Evolutionary conservation across 129 eudicot genomes (phyloP), one percentile per base, ranked within the genome.

Genomic region (Heracleum sosnowskyi): DNA sequence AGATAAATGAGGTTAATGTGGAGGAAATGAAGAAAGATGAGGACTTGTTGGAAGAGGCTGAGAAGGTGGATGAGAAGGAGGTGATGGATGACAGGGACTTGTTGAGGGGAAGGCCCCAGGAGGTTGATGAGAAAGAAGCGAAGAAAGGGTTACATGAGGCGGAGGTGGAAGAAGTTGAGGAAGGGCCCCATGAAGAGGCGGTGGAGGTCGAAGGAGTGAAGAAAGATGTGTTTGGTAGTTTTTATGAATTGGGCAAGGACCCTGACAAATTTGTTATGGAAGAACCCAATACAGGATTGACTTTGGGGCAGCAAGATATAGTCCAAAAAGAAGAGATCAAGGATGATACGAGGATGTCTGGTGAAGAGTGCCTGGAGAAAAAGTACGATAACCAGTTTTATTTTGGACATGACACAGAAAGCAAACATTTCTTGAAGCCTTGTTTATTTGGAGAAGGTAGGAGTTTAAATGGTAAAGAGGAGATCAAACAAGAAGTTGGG

Each of bases 401-500:
- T 57, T 69, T 79, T 81, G 93, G 84, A 57, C 81, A 85, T 78
- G 84, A 84, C 12, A 45, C 49, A 13, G 31, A 57, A 4, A 82
- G 85, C 26, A 85, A 86, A 46, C 88, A 78, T 79, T 81, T 81
- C 69, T 79, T 94, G 87, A 91, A 88, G 86, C 88, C 84, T 44
- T 94, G 98, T 83, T 62, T 24, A 49, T 60, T 81, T 17, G 89
- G 37, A 45, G 83, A 82, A 63, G 71, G 44, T 77, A 81, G 79
- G 76, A 85, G 42, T 49, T 83, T 82, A 75, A 84, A 82, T 79
- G 45, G 46, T 42, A 62, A 22, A 78, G 90, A 82, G 76, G 93
- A 84, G 42, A 74, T 26, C 40, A 84, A 82, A 77, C 79, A 86
- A 49, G 74, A 37, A 22, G 82, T 62, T 37, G 81, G 51, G 10